Percentiles rank a stretch among this genome's conserved stretches.
Evolutionary conservation across 2,329 filamentous ascomycete species (phyloP).

Genomic region (Aspergillus texensis): DNA sequence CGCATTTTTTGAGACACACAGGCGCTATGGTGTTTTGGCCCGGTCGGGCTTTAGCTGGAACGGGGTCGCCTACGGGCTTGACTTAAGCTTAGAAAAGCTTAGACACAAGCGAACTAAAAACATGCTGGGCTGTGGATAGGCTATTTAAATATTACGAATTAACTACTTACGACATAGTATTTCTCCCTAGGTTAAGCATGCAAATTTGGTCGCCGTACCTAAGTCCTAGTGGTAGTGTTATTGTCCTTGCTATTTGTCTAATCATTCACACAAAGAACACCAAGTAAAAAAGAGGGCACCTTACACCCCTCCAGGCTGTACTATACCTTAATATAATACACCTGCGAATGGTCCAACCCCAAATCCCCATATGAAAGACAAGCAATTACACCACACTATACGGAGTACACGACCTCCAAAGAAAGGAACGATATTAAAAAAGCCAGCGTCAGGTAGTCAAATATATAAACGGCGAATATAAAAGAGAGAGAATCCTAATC

Average conservation of each 20-base stretch:
- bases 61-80: constrained; percentile 1
- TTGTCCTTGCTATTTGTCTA: not conserved
- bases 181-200: not conserved
- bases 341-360: not conserved
- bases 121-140: not conserved
- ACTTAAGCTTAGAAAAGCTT: constrained; percentile 5
- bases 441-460: not conserved
- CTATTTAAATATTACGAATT: not conserved
- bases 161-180: not conserved
- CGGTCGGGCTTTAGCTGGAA: constrained; percentile 7
- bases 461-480: not conserved
- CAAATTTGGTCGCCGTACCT: not conserved
- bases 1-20: constrained; percentile 9
- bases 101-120: not conserved
- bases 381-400: not conserved
- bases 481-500: constrained; percentile 44
- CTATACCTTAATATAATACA: not conserved
- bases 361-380: not conserved
- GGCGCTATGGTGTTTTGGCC: constrained; percentile 20
- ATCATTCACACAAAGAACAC: not conserved
- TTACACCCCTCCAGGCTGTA: not conserved
- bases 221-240: not conserved
- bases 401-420: not conserved
- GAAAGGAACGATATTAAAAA: constrained; percentile 11
- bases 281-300: not conserved